Percentiles rank a stretch among this genome's conserved stretches.
phyloP scores from a whole-genome alignment of 106 monocot species.

The Ottelia alismoides region DNA sequence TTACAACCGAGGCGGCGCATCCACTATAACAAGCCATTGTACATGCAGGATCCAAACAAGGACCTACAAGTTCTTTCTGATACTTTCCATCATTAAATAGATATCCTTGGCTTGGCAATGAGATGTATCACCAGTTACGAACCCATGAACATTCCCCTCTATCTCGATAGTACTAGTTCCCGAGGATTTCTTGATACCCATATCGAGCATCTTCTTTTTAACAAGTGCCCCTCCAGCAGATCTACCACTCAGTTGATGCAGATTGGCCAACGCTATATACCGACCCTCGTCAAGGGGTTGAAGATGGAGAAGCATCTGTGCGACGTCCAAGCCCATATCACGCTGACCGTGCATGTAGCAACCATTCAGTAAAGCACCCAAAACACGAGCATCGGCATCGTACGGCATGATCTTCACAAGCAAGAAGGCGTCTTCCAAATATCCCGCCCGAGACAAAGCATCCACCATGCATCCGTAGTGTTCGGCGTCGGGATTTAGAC shows the following conservation, averaged over 20 bases:
- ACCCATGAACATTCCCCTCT: conserved; percentile 36
- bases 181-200: conserved; percentile 16
- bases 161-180: conserved; percentile 44
- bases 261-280: conserved; percentile 25
- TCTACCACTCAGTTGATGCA: conserved; percentile 20
- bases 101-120: conserved; percentile 15
- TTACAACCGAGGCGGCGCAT: no score
- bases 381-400: conserved; percentile 18
- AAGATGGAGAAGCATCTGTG: conserved; percentile 22
- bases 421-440: conserved; percentile 26
- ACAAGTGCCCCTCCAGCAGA: conserved; percentile 13
- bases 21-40: no score
- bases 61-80: background rate
- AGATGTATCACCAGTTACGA: conserved; percentile 25
- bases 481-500: conserved; percentile 13
- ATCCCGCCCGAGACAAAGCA: conserved; percentile 26
- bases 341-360: conserved; percentile 19
- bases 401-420: conserved; percentile 27
- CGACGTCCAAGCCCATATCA: conserved; percentile 29
- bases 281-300: conserved; percentile 30
- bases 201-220: conserved; percentile 15
- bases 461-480: conserved; percentile 56
- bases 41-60: no score
- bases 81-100: conserved; percentile 7
- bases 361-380: conserved; percentile 36